A percentile compares a stretch with the other conserved stretches of the same genome.
These are phyloP conservation scores for Rhodotorula sp. DNA, from an alignment of 1,284 basidiomycete genomes.

Conservation along the genomic window DNA sequence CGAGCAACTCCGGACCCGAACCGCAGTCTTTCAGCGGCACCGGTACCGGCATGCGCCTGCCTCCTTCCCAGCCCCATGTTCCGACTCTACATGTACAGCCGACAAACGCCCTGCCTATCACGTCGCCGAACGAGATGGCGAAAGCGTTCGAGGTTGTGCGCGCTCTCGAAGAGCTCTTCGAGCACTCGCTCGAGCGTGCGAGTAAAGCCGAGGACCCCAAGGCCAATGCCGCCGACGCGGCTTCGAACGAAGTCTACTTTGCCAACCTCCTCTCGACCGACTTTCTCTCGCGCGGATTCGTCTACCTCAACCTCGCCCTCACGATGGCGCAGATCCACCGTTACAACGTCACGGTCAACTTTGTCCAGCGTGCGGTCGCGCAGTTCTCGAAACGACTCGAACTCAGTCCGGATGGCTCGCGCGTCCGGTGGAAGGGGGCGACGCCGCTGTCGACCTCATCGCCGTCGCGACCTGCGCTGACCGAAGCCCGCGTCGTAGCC, in stretches of 20 bases:
- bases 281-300: slow-evolving; percentile 35
- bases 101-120: not conserved
- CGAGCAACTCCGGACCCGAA: slow-evolving; percentile 39
- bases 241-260: slow-evolving; percentile 37
- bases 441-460: no score
- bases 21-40: slow-evolving; percentile 31
- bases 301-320: slow-evolving; percentile 39
- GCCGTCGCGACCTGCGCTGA: not conserved
- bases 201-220: not conserved
- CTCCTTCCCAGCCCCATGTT: not conserved
- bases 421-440: slow-evolving; percentile 32
- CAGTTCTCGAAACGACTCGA: slow-evolving; percentile 31
- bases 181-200: slow-evolving; percentile 9
- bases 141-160: slow-evolving; percentile 23
- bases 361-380: slow-evolving; percentile 32
- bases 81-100: not conserved
- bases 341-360: slow-evolving; percentile 34
- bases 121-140: not conserved
- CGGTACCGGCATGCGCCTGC: slow-evolving; percentile 21
- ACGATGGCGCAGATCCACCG: slow-evolving; percentile 35
- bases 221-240: not conserved
- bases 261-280: slow-evolving; percentile 35
- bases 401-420: slow-evolving; percentile 28
- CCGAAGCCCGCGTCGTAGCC: not conserved
- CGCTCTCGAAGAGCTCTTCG: slow-evolving; percentile 33